phyloP scores from a whole-genome alignment of 78 protist genomes.

The Dictyostelium firmibasis region DNA sequence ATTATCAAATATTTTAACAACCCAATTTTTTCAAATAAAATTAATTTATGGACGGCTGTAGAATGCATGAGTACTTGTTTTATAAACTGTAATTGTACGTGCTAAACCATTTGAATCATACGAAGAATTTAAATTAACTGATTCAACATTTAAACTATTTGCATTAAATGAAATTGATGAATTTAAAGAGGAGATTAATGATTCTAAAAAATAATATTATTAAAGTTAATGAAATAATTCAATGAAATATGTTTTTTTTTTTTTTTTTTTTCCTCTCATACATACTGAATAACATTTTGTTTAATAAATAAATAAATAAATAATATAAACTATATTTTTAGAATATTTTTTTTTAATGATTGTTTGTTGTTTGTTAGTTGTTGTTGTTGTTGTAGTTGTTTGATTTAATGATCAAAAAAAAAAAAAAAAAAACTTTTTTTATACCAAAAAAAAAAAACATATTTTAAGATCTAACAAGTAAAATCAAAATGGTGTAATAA shows the following conservation, averaged over 20 bases:
- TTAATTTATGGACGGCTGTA: neutral
- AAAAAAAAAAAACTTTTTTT: neutral
- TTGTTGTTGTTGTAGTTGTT: neutral
- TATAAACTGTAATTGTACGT: neutral
- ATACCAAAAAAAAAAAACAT: neutral
- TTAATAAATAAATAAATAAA: neutral
- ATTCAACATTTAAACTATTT: neutral
- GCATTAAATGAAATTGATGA: neutral
- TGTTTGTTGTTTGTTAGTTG: neutral
- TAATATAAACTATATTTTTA: neutral
- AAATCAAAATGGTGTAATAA: neutral
- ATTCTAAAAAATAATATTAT: neutral
- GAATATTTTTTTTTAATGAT: neutral
- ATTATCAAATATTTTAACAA: too few species aligned
- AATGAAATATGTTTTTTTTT: neutral
- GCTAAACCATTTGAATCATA: neutral
- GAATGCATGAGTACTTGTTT: neutral
- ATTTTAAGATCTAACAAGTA: neutral
- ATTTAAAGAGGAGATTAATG: neutral
- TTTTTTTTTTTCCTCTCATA: neutral
- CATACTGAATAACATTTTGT: neutral
- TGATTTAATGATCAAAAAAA: neutral
- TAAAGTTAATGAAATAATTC: neutral
- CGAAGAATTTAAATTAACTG: neutral
- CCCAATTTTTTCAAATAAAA: neutral